Conservation (phyloP, 73 alveolate species). For the Paramecium bursaria region DNA sequence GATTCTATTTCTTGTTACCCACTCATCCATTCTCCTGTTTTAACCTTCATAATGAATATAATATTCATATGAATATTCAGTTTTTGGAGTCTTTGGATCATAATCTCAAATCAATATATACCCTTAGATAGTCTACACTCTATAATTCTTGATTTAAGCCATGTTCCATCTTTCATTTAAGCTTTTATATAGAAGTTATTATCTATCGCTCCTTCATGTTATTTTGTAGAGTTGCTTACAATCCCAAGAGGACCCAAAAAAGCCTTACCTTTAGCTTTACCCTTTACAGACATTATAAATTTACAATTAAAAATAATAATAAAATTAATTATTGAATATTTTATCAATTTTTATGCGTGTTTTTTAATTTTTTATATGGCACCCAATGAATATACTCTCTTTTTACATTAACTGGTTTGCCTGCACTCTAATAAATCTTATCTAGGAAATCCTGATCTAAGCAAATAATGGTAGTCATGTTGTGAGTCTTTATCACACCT, state of each 20-base stretch:
- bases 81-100: constrained; percentile 37
- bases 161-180: constrained; percentile 64
- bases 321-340: too few species aligned
- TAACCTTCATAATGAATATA: constrained; percentile 88
- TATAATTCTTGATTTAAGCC: constrained; percentile 63
- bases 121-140: constrained; percentile 70
- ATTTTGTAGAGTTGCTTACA: too few species aligned
- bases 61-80: constrained; percentile 70
- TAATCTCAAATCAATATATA: background rate
- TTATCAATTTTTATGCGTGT: constrained; percentile 23
- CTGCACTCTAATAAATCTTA: too few species aligned
- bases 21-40: constrained; percentile 94
- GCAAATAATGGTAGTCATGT: too few species aligned
- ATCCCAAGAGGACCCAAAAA: too few species aligned
- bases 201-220: constrained; percentile 70
- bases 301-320: too few species aligned
- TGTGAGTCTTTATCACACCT: too few species aligned
- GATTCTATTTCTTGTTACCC: constrained; percentile 78
- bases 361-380: constrained; percentile 76
- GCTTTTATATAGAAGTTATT: constrained; percentile 56
- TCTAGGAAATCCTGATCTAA: too few species aligned
- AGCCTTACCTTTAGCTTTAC: too few species aligned
- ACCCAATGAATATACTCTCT: constrained; percentile 95
- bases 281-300: too few species aligned
- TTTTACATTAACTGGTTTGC: constrained; percentile 86